Evolutionary conservation across 2,329 filamentous ascomycete genomes (phyloP), one percentile per base, ranked within the genome.

Genomic region (Paramyrothecium sp.): DNA sequence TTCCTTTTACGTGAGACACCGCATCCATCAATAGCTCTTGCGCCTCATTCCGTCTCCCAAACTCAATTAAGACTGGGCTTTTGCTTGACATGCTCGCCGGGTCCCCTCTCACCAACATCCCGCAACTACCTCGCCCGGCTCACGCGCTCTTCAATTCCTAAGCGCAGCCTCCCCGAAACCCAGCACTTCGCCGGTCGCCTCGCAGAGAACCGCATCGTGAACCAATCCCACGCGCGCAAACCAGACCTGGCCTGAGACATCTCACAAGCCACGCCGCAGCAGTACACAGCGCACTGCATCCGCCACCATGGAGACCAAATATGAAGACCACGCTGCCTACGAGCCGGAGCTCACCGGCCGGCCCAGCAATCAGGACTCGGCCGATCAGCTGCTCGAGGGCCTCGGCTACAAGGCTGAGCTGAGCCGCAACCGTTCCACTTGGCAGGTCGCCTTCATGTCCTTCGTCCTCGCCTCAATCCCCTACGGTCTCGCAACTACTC

Each of bases 381-480:
- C 86, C 65, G 85, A 89, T 69, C 78, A 87, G 69, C 69, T 88
- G 55, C 80, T 89, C 64, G 82, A 83, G 63, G 82, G 81, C 58
- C 78, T 89, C 65, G 87, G 87, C 59, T 89, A 90, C 77, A 85
- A 83, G 71, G 79, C 86, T 55, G 86, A 90, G 72, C 73, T 90
- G 58, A 72, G 79, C 52, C 84, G 87, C 58, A 88, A 81, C 66
- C 81, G 87, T 55, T 89, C 87, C 49, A 89, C 87, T 2, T 78
- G 85, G 62, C 86, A 89, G 71, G 87, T 89, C 54, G 86, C 86
- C 64, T 89, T 89, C 79, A 90, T 89, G 87, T 89, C 86, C 60
- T 91, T 91, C 67, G 88, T 91, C 63, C 82, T 91, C 55, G 88
- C 89, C 51, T 88, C 88, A 3, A 89, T 91, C 60, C 89, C 89